A percentile compares a stretch with the other conserved stretches of the same genome.
Conservation (phyloP, 768 basidiomycete genomes). For the Thelephora ganbajun region DNA sequence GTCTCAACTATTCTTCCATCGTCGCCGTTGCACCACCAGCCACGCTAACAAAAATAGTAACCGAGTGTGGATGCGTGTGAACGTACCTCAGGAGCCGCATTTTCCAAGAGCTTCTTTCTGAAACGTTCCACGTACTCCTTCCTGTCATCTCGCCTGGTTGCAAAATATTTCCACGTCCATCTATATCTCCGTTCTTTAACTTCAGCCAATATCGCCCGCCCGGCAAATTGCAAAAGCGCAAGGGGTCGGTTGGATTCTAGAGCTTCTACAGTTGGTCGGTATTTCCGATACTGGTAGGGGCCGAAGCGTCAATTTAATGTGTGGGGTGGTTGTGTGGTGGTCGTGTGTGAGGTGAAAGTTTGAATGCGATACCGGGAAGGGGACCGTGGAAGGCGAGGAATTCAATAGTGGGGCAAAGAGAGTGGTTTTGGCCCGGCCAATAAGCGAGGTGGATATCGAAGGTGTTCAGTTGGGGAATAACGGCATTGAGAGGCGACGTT, state of each 20-base stretch:
- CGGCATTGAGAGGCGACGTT: not conserved
- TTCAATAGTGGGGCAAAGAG: too few species aligned
- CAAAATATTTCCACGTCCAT: slow-evolving; percentile 91
- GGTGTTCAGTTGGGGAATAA: too few species aligned
- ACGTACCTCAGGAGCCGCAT: slow-evolving; percentile 41
- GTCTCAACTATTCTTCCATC: too few species aligned
- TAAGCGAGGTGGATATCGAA: too few species aligned
- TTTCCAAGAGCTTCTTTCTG: slow-evolving; percentile 52
- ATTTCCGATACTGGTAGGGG: slow-evolving; percentile 60
- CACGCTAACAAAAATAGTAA: not conserved
- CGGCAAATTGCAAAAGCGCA: slow-evolving; percentile 68
- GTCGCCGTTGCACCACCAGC: not conserved
- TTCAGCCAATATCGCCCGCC: slow-evolving; percentile 63
- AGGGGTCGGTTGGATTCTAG: slow-evolving; percentile 44
- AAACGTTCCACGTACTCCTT: slow-evolving; percentile 76
- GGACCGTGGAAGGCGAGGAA: too few species aligned
- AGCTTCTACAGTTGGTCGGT: slow-evolving; percentile 52
- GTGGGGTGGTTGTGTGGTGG: too few species aligned
- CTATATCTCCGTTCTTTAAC: slow-evolving; percentile 70
- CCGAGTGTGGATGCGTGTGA: slow-evolving; percentile 5
- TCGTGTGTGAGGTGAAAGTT: too few species aligned
- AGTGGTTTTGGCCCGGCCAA: too few species aligned
- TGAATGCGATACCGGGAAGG: too few species aligned
- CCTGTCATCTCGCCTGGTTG: slow-evolving; percentile 77
- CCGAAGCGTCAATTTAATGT: not conserved